phyloP scores from a whole-genome alignment of 768 basidiomycete species.

The Suillus subaureus region DNA sequence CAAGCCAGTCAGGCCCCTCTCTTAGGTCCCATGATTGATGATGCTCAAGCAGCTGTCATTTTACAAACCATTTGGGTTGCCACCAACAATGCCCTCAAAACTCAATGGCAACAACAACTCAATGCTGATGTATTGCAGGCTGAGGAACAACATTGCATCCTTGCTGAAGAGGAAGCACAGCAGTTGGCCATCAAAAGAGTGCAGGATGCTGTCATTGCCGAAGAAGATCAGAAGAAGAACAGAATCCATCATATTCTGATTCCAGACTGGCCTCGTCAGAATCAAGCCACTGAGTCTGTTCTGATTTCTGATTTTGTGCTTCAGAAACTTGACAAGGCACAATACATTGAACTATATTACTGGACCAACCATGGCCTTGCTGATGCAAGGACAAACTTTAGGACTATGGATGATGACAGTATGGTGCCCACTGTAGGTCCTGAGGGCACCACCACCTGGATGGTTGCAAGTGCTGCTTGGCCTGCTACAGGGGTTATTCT shows the following conservation, averaged over 20 bases:
- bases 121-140: accelerated
- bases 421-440: background rate
- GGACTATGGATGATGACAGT: background rate
- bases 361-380: background rate
- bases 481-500: background rate
- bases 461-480: background rate
- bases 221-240: background rate
- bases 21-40: accelerated
- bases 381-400: background rate
- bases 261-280: background rate
- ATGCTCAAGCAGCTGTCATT: background rate
- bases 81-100: background rate
- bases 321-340: background rate
- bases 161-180: accelerated
- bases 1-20: no score
- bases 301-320: background rate
- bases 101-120: background rate
- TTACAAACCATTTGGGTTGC: background rate
- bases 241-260: accelerated
- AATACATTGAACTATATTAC: background rate
- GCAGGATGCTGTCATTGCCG: accelerated
- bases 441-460: background rate
- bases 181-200: background rate
- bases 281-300: accelerated
- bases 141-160: background rate